Evolutionary conservation across 768 basidiomycete species (phyloP), one percentile per base, ranked within the genome.

Genomic region (Suillus sp.): DNA sequence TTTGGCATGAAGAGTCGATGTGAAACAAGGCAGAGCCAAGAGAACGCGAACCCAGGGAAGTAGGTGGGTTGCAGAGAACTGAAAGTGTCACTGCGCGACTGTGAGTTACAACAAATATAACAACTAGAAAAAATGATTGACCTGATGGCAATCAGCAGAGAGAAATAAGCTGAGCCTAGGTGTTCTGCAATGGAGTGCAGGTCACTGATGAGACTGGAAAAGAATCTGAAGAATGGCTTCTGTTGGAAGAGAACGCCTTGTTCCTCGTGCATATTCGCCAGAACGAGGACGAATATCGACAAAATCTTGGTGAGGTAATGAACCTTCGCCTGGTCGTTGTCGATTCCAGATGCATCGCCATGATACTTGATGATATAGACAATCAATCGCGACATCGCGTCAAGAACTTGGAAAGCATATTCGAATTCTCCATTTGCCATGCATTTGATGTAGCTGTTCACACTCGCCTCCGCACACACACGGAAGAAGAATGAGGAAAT

Each of bases 1-100:
- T 97, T 96, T 16, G 97, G 96, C 95, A 99, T 96, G 84, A 99
- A 97, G 63, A 94, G 80, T 61, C 96, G 84, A 77, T 99, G 97
- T 27, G 97, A 98, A 71, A 99, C 89, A 51, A 99, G 83, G 66
- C 91, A 91, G 84, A 98, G 89, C 96, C 96, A 99, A 18, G 95
- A 96, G 78, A 99, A 99, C 1, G 96, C 92, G 75, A 99, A 99
- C 10, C 95, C 93, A 20, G 97, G 97, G 81, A 98, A 99, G 77
- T 93, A 95, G 6, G 90, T 90, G 9, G 97, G 97, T 73, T 99
- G 96, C 63, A 97, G 80, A 50, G 96, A 97, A 74, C 95, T 96
- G 75, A 98, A 89, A 3, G 94, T 94, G 72, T 98, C 96, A 72
- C 96, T 96, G 65, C 35, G 27, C 65, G 35, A 56, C 61, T 38